phyloP scores from a whole-genome alignment of 1,139 yeast species.

The Hansenula sp. region DNA sequence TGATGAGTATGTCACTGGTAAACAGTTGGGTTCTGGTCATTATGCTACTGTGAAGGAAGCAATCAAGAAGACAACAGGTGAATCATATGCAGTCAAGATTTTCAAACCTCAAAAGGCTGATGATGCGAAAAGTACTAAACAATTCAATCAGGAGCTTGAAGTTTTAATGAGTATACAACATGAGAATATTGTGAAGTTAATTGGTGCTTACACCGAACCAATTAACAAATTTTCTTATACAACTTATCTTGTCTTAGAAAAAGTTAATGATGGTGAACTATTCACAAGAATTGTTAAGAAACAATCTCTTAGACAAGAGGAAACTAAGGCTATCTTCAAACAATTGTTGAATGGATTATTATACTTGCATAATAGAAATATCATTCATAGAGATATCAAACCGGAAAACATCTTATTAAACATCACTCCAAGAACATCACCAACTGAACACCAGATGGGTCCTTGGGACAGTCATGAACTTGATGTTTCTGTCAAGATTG shows the following conservation, averaged over 20 bases:
- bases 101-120: conserved; percentile 63
- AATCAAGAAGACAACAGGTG: conserved; percentile 49
- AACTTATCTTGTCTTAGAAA: conserved; percentile 67
- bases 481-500: conserved; percentile 66
- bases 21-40: conserved; percentile 69
- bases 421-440: conserved; percentile 40
- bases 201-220: conserved; percentile 69
- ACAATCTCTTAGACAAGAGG: conserved; percentile 54
- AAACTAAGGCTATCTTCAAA: conserved; percentile 54
- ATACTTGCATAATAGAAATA: conserved; percentile 58
- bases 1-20: conserved; percentile 58
- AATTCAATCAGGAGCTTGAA: conserved; percentile 64
- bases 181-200: conserved; percentile 63
- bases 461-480: conserved; percentile 72
- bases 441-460: conserved; percentile 43
- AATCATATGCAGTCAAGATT: conserved; percentile 67
- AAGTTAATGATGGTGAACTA: conserved; percentile 69
- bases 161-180: conserved; percentile 64
- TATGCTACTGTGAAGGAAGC: conserved; percentile 78
- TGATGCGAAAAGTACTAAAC: conserved; percentile 39
- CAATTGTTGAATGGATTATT: conserved; percentile 61
- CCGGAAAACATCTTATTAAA: conserved; percentile 72
- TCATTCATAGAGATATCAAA: conserved; percentile 74
- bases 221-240: conserved; percentile 48
- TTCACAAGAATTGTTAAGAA: conserved; percentile 67